Evolutionary conservation across 2,329 filamentous ascomycete species (phyloP).

Genomic region (Penicillium digitatum): DNA sequence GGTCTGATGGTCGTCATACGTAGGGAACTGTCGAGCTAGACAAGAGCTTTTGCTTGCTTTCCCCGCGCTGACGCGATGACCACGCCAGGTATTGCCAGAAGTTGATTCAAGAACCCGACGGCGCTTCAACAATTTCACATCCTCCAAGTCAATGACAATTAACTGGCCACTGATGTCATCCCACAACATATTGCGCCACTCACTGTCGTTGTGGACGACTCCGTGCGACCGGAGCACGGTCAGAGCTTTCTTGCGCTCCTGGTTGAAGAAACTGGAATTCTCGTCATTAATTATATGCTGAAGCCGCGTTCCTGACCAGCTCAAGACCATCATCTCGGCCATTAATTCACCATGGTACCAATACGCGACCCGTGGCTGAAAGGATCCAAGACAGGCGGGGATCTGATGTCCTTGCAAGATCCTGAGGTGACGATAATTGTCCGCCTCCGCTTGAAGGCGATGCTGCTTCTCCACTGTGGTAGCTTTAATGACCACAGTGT

Average conservation of each 20-base stretch:
- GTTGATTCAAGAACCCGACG: neutral
- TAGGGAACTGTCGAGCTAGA: neutral
- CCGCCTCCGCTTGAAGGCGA: slow-evolving; percentile 21
- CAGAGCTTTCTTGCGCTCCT: slow-evolving; percentile 17
- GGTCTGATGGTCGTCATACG: no score
- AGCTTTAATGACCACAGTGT: no score
- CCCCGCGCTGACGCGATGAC: neutral
- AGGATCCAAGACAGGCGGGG: slow-evolving; percentile 25
- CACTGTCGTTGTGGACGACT: slow-evolving; percentile 21
- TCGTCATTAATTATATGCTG: slow-evolving; percentile 4
- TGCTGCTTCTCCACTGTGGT: slow-evolving; percentile 20
- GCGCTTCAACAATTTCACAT: neutral
- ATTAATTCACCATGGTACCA: slow-evolving; percentile 25
- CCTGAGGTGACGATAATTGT: slow-evolving; percentile 24
- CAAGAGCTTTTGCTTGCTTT: neutral
- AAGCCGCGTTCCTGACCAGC: slow-evolving; percentile 13
- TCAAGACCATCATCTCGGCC: slow-evolving; percentile 18
- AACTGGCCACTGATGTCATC: slow-evolving; percentile 12
- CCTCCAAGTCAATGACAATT: neutral
- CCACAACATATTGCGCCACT: slow-evolving; percentile 29
- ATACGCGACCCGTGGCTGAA: slow-evolving; percentile 20
- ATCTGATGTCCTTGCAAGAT: slow-evolving; percentile 24
- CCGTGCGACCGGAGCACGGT: no score
- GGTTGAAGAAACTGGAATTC: slow-evolving; percentile 6
- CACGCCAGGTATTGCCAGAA: neutral